phyloP scores from a whole-genome alignment of 179 eudicot species.

The Beta lomatogona region DNA sequence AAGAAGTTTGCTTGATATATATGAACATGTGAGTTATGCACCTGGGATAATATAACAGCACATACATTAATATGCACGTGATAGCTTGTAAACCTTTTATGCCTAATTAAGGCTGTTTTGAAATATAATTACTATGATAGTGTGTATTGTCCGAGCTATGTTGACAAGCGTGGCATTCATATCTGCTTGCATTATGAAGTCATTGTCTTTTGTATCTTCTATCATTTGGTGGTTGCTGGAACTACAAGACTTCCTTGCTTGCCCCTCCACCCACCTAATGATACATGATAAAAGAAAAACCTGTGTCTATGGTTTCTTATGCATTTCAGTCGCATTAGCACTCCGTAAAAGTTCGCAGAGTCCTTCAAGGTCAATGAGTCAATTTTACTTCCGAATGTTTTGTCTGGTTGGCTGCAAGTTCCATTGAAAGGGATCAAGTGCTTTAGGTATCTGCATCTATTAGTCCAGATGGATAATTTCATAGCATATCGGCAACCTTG shows the following conservation, averaged over 20 bases:
- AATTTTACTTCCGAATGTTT: neutral
- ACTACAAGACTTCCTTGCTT: neutral
- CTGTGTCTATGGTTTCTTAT: neutral
- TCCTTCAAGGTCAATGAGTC: neutral
- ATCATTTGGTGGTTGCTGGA: neutral
- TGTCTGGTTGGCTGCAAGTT: neutral
- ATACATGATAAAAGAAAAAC: neutral
- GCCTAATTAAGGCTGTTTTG: conserved; percentile 4
- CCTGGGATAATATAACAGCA: neutral
- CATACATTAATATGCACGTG: neutral
- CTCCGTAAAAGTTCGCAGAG: no score
- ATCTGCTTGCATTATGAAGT: conserved; percentile 7
- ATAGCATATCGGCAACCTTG: neutral
- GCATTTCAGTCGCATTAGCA: neutral
- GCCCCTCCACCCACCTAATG: neutral
- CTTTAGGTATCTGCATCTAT: neutral
- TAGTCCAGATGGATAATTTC: neutral
- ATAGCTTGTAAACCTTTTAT: conserved; percentile 12
- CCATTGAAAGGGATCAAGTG: neutral
- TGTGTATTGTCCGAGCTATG: neutral
- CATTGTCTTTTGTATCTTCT: neutral
- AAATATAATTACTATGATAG: neutral
- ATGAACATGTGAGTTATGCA: conserved; percentile 7
- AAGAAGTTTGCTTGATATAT: conserved; percentile 6
- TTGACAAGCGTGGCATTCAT: conserved; percentile 4